These are phyloP conservation scores for Aspergillus eucalypticola DNA, from an alignment of 2,329 filamentous ascomycete genomes.

Conservation along the genomic window DNA sequence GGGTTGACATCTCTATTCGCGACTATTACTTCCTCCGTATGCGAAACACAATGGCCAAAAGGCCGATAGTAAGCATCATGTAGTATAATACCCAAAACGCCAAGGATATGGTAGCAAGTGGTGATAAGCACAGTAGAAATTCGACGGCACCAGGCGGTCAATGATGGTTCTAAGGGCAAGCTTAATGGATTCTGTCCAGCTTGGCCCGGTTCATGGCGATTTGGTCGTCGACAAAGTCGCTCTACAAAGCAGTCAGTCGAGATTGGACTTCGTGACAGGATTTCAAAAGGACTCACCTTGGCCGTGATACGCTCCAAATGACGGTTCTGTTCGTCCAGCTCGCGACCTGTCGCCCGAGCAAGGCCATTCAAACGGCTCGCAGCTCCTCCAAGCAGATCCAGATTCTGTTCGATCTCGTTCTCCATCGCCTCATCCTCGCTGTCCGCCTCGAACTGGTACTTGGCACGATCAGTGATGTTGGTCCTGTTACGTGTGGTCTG, in stretches of 20 bases:
- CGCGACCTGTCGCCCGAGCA: constrained; percentile 70
- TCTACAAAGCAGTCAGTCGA: constrained; percentile 53
- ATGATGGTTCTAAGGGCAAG: background rate
- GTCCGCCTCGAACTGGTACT: constrained; percentile 79
- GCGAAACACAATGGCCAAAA: background rate
- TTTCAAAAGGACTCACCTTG: constrained; percentile 62
- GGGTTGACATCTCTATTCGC: background rate
- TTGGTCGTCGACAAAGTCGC: constrained; percentile 78
- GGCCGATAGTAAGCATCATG: constrained; percentile 6
- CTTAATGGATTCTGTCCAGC: constrained; percentile 58
- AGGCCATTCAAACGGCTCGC: constrained; percentile 72
- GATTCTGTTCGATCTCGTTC: constrained; percentile 68
- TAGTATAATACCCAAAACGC: constrained; percentile 25
- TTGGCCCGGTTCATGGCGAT: constrained; percentile 76
- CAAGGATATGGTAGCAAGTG: constrained; percentile 20
- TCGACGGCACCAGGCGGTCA: constrained; percentile 35
- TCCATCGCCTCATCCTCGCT: constrained; percentile 70
- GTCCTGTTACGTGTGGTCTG: constrained; percentile 52
- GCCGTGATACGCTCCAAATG: constrained; percentile 73
- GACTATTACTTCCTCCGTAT: constrained; percentile 12
- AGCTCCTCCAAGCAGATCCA: constrained; percentile 61
- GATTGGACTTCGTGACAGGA: background rate
- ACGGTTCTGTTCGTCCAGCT: constrained; percentile 75
- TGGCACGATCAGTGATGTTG: constrained; percentile 63
- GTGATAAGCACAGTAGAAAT: constrained; percentile 16